Base-by-base conservation (phyloP, 805 yeast genomes). In the Yamadazyma phyllophila region DNA sequence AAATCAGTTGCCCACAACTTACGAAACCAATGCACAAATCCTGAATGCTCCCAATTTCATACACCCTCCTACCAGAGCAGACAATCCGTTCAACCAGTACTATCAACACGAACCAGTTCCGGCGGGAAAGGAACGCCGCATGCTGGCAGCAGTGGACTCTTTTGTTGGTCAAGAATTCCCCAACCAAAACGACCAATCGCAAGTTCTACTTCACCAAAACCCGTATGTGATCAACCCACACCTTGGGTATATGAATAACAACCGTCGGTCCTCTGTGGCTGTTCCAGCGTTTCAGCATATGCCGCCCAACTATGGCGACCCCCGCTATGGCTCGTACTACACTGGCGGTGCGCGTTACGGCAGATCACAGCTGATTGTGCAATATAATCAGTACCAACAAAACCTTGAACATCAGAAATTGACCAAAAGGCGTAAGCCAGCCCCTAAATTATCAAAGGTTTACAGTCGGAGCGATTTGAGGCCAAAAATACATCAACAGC, bases 401-500 rank as follows among this genome's bases (percentile, higher is more conserved):
- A 48, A 50, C 39, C 49, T 54, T 15, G 63, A 56, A 51, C 56
- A 45, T 48, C 66, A 51, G 42, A 56, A 45, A 49, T 40, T 54
- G 33, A 56, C 58, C 39, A 54, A 42, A n/a, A 50, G 36, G 38
- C 37, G 58, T 47, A 54, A 51, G 41, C 65, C 72, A 4, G 72
- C 71, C 5, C 92, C 92, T 1, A 67, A 62, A 41, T 74, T 78
- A 51, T 57, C 61, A 15, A 70, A 63, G 45, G 62, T 83, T 13
- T 59, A 60, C 30, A 61, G 65, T 39, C 67, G 63, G 41, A 49
- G 66, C n/a, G 89, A 85, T 44, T 64, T 86, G 48, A 69, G 67
- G n/a, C 95, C 95, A 0, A 65, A 69, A 11, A 48, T 76, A 3
- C 83, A 85, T 56, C 62, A 65, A n/a, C 77, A 74, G 41, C 91